phyloP scores from a whole-genome alignment of 2,329 filamentous ascomycete genomes.

The Diaporthe sp. region DNA sequence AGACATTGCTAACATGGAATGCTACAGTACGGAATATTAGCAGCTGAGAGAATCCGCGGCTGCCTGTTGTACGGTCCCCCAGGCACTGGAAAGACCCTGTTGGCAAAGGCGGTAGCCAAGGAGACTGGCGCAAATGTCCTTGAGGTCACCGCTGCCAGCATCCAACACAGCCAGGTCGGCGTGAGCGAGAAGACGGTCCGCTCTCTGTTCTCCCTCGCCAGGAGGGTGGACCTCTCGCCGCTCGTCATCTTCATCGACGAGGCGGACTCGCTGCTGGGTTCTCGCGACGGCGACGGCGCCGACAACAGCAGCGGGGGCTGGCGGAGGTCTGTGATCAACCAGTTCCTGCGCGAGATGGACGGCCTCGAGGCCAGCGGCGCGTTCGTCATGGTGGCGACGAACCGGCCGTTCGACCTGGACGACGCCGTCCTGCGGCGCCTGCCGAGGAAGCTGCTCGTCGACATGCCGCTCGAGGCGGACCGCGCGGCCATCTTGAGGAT shows the following conservation, averaged over 20 bases:
- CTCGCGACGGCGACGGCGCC: too few relatives aligned
- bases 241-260: not conserved
- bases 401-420: not conserved
- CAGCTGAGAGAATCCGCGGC: too few relatives aligned
- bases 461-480: not conserved
- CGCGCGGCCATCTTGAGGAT: not conserved
- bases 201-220: not conserved
- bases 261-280: not conserved
- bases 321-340: not conserved
- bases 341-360: not conserved
- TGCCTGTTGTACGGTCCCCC: too few relatives aligned
- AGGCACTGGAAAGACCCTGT: too few relatives aligned
- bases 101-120: too few relatives aligned
- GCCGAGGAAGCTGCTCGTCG: not conserved
- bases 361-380: not conserved
- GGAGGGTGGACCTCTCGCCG: not conserved
- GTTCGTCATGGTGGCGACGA: not conserved
- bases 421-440: not conserved
- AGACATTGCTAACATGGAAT: too few relatives aligned
- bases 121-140: too few relatives aligned
- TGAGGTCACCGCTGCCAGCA: too few relatives aligned
- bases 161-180: not conserved
- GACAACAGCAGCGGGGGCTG: not conserved
- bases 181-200: not conserved
- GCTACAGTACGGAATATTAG: too few relatives aligned